A percentile compares a stretch with the other conserved stretches of the same genome.
Conservation (phyloP, 306 rosid genomes). For the Castanea mollissima region DNA sequence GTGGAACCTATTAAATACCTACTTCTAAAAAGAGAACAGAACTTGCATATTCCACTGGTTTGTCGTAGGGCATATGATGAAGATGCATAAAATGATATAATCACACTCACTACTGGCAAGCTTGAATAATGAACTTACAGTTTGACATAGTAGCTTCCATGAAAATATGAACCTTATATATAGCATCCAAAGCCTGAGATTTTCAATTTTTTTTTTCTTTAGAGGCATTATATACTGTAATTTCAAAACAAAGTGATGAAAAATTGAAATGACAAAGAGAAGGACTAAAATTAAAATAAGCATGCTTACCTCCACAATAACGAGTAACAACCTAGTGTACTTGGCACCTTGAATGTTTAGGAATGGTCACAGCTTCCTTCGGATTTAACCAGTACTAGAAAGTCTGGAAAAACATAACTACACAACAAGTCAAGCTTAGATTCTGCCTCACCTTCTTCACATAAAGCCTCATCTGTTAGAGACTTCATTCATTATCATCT, state of each 20-base stretch:
- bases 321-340: background rate
- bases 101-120: no score
- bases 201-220: background rate
- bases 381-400: background rate
- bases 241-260: background rate
- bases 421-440: background rate
- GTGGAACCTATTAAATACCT: no score
- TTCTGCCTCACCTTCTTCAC: background rate
- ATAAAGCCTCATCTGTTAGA: background rate
- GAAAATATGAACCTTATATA: no score
- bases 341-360: background rate
- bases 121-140: no score
- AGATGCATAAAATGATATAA: no score
- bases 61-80: no score
- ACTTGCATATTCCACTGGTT: no score
- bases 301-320: background rate
- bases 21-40: no score
- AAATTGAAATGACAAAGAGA: background rate
- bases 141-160: no score
- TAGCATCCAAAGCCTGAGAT: no score
- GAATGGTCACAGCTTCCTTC: slow-evolving; percentile 1
- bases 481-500: background rate
- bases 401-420: no score
- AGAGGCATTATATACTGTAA: background rate
- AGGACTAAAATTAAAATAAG: background rate